phyloP scores from a whole-genome alignment of 2,329 filamentous ascomycete species.

The Penicillium sp. region DNA sequence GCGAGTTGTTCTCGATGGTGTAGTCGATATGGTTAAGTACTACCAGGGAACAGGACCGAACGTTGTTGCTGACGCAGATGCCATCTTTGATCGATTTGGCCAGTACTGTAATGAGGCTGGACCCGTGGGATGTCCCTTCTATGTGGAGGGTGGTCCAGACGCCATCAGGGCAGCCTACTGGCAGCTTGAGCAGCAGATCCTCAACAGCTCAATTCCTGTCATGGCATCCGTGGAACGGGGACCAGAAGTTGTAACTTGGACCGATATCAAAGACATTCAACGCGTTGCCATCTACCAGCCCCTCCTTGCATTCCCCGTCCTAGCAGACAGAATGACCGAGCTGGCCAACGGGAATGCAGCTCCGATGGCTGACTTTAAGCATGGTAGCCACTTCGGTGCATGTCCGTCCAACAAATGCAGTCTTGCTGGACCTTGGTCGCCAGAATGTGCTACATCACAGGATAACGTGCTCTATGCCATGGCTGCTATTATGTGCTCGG shows the following conservation, averaged over 20 bases:
- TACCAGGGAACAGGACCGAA: slow-evolving; percentile 28
- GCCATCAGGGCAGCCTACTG: slow-evolving; percentile 29
- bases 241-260: slow-evolving; percentile 38
- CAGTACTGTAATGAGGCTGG: slow-evolving; percentile 34
- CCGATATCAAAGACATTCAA: slow-evolving; percentile 32
- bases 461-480: slow-evolving; percentile 31
- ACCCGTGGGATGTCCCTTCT: slow-evolving; percentile 31
- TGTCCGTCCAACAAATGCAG: slow-evolving; percentile 32
- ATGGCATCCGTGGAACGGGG: slow-evolving; percentile 28
- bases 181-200: slow-evolving; percentile 24
- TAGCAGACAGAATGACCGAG: slow-evolving; percentile 28
- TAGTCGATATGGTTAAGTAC: slow-evolving; percentile 39
- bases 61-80: slow-evolving; percentile 34
- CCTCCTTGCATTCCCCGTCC: slow-evolving; percentile 26
- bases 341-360: slow-evolving; percentile 28
- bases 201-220: slow-evolving; percentile 31
- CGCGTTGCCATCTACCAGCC: slow-evolving; percentile 36
- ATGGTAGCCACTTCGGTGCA: slow-evolving; percentile 20
- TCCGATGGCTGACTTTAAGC: slow-evolving; percentile 33
- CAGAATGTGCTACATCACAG: slow-evolving; percentile 24
- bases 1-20: slow-evolving; percentile 35
- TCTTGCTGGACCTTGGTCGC: slow-evolving; percentile 32
- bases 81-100: slow-evolving; percentile 35
- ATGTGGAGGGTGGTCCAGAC: slow-evolving; percentile 24
- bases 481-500: slow-evolving; percentile 33